Conservation (phyloP, 352 stramenopile genomes). For the Aphanomyces euteiches region DNA sequence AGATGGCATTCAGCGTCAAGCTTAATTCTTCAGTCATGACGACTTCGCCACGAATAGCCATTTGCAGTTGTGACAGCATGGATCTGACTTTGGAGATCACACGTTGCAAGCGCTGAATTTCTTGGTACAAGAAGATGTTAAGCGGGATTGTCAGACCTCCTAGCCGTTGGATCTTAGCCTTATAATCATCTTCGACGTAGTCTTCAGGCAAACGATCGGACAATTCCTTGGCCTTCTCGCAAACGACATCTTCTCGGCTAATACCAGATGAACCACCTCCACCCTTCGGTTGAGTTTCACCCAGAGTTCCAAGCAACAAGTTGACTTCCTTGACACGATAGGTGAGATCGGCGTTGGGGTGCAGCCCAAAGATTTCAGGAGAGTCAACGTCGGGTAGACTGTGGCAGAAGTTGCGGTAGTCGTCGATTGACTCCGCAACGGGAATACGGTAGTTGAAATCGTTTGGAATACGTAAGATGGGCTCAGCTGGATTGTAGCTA, state of each 20-base stretch:
- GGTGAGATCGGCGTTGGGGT: constrained; percentile 98
- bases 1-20: constrained; percentile 93
- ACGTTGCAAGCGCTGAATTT: constrained; percentile 95
- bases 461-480: constrained; percentile 95
- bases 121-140: constrained; percentile 99
- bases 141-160: constrained; percentile 94
- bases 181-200: constrained; percentile 98
- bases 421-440: constrained; percentile 87
- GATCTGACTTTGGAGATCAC: constrained; percentile 95
- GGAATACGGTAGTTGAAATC: constrained; percentile 96
- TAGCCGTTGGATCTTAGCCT: constrained; percentile 94
- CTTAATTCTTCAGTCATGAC: constrained; percentile 97
- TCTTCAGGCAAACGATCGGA: constrained; percentile 92
- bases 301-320: constrained; percentile 90
- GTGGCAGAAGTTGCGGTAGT: constrained; percentile 95
- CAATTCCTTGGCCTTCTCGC: constrained; percentile 94
- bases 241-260: constrained; percentile 94
- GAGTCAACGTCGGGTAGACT: constrained; percentile 96
- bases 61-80: constrained; percentile 93
- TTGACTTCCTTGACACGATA: constrained; percentile 97
- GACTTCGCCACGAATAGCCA: constrained; percentile 97
- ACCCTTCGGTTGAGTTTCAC: constrained; percentile 95
- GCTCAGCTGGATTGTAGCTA: constrained; percentile 92
- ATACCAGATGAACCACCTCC: constrained; percentile 83
- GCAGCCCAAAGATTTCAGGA: constrained; percentile 98